Base-by-base conservation (phyloP, 1,284 basidiomycete species). In the Cryptococcus depauperatus region DNA sequence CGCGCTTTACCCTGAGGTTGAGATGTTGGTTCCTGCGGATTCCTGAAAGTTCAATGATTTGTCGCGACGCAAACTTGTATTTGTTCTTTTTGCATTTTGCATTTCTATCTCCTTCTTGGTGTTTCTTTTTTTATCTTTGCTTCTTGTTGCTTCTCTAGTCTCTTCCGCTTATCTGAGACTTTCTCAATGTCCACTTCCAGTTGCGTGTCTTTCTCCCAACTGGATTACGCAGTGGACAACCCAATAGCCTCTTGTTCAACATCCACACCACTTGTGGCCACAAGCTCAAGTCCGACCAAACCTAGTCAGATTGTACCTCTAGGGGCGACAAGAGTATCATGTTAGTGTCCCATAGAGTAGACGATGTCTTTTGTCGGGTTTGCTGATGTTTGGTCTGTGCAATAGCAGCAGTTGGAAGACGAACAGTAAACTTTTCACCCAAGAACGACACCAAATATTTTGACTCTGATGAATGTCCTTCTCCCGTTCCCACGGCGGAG, bases 361-460 rank as follows among this genome's bases (percentile, higher is more conserved):
- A 30, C 11, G n/a, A 11, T 10, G n/a, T 30, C 29, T 2, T 11
- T n/a, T 30, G 29, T n/a, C 29, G 11, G 11, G 29, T 27, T 7
- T n/a, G 11, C 29, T 30, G 29, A 3, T 13, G 21, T 25, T 21
- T 19, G 9, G 32, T 4, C 25, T 18, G n/a, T 18, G 14, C n/a
- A 19, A 29, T 28, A n/a, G 7, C 18, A 48, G 47, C 38, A 18
- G 16, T 30, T 6, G 25, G 35, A 8, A 50, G 52, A 10, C 50
- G 61, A 25, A 56, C 44, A 11, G 64, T 69, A 43, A 55, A 48
- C 28, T 69, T 64, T 50, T 64, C 66, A 0, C 58, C 61, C 5
- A 47, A 48, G 5, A 53, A 57, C 43, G 52, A 62, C 28, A 63
- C 61, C 16, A 63, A 63, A 42, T 50, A 58, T 35, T 69, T 67